Evolutionary conservation across 2,329 filamentous ascomycete genomes (phyloP), one percentile per base, ranked within the genome.

Genomic region (Domatiomyces globalis): DNA sequence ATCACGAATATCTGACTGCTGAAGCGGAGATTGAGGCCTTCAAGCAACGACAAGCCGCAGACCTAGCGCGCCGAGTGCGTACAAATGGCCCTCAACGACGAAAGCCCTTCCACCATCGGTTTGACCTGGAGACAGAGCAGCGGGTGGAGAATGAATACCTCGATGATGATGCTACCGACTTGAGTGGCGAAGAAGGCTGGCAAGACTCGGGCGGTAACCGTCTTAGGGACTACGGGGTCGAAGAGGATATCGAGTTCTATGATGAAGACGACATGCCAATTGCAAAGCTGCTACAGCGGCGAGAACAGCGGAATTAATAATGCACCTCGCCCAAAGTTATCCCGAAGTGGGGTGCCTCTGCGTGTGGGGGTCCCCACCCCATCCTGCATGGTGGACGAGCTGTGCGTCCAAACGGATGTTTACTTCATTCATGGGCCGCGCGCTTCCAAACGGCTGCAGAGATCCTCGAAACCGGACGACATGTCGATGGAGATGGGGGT

Each of bases 241-340:
- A 83, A 59, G 79, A 82, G 61, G 77, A 80, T 27, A 71, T 73
- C 1, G 79, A 82, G 55, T 81, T 81, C 52, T 81, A 79, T 58
- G 79, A 81, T 56, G 56, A 78, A 51, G 79, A 83, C 54, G 73
- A 81, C 59, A 62, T 81, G 12, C 79, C 80, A 1, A 62, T 83
- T 48, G 73, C 71, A 4, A 69, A 79, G 54, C 61, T 83, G 10
- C 66, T 81, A 50, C 63, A 66, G 49, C 65, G 67, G 43, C 58
- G 56, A 50, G 58, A 63, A 49, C 9, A 45, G 47, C 47, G 48
- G 33, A 27, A 36, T 39, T 39, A 15, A 33, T 29, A 5, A 9
- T 9, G 10, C 29, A 12, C 29, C 29, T 33, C 29, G 29, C 29
- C 9, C 10, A 15, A 5, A 39, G 33, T 15, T 39, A 39, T 15